Evolutionary conservation across 176 grass and related monocot species (phyloP).

Genomic region (Elymus sibiricus): DNA sequence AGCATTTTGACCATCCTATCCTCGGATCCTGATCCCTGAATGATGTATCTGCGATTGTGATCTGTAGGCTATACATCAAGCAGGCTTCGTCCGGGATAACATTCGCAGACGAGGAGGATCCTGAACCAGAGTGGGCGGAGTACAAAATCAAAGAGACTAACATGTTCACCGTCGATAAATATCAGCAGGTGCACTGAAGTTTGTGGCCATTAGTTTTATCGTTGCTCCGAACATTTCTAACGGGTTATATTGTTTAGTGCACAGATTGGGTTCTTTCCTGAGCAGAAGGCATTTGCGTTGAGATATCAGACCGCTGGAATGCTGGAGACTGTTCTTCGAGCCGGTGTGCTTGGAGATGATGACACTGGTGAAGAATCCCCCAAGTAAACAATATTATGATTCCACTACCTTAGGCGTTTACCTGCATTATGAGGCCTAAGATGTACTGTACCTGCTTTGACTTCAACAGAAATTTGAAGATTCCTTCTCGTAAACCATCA

Average conservation of each 20-base stretch:
- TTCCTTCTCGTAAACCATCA: conserved; percentile 76
- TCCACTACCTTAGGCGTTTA: not conserved
- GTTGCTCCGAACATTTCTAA: not conserved
- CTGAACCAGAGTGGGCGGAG: conserved; percentile 81
- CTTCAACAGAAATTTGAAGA: conserved; percentile 84
- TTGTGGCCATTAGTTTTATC: not conserved
- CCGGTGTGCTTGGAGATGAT: conserved; percentile 88
- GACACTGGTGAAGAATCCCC: conserved; percentile 84
- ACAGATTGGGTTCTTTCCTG: conserved; percentile 90
- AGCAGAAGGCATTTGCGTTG: conserved; percentile 74
- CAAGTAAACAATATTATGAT: conserved; percentile 36
- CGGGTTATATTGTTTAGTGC: conserved; percentile 34
- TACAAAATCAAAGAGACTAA: conserved; percentile 99
- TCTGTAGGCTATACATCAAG: conserved; percentile 87
- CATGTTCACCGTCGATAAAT: conserved; percentile 92
- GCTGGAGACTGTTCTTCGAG: conserved; percentile 81
- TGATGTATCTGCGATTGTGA: not conserved
- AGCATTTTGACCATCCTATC: not conserved
- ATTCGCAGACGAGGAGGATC: conserved; percentile 44
- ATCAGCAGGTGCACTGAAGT: conserved; percentile 73
- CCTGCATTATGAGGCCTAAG: not conserved
- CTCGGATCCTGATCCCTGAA: not conserved
- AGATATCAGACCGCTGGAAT: conserved; percentile 94
- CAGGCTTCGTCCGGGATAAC: conserved; percentile 68
- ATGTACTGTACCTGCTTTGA: not conserved